Conservation (phyloP, 495 filamentous ascomycete species). For the Hypoxylon fuscum region DNA sequence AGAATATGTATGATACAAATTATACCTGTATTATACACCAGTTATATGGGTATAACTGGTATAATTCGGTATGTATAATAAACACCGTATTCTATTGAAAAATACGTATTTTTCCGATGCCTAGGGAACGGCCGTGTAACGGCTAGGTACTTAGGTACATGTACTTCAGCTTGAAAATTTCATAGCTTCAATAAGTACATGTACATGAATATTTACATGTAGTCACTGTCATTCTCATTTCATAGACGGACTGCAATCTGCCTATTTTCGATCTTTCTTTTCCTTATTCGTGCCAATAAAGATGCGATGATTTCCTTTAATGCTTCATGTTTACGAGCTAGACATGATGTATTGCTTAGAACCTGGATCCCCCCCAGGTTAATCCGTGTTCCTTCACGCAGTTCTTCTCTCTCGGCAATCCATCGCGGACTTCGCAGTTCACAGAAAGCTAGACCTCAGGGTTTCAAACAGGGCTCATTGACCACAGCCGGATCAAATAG, state of each 20-base stretch:
- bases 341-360: conserved; percentile 30
- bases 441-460: conserved; percentile 38
- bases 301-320: conserved; percentile 42
- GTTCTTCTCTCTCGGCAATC: conserved; percentile 46
- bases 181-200: too few relatives aligned
- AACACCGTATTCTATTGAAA: too few relatives aligned
- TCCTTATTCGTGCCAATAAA: not conserved
- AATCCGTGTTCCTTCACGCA: conserved; percentile 15
- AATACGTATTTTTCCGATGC: too few relatives aligned
- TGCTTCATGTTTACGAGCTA: conserved; percentile 36
- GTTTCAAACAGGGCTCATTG: conserved; percentile 27
- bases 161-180: too few relatives aligned
- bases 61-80: too few relatives aligned
- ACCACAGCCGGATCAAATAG: conserved; percentile 11
- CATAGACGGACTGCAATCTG: not conserved
- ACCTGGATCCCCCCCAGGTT: conserved; percentile 4
- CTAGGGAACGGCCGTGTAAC: too few relatives aligned
- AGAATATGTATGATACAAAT: too few relatives aligned
- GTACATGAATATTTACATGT: too few relatives aligned
- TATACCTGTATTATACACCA: too few relatives aligned
- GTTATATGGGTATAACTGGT: too few relatives aligned
- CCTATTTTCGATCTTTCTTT: not conserved
- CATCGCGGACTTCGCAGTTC: conserved; percentile 44
- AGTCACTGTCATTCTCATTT: too few relatives aligned
- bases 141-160: too few relatives aligned